Evolutionary conservation across 805 yeast genomes (phyloP).

Genomic region (Cyberlindnera bimundalis): DNA sequence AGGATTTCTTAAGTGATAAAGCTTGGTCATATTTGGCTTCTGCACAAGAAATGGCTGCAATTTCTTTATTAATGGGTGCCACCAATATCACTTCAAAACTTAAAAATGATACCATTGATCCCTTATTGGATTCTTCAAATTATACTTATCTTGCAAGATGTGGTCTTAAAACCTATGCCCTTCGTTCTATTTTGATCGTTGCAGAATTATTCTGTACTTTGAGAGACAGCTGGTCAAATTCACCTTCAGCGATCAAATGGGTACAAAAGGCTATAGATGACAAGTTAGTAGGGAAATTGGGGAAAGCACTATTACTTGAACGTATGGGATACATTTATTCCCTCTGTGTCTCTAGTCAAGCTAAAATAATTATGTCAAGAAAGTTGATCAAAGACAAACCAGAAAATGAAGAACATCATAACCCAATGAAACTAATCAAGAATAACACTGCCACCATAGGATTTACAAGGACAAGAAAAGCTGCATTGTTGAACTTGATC

Average conservation of each 20-base stretch:
- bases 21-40: conserved; percentile 82
- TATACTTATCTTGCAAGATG: conserved; percentile 75
- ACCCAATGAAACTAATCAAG: conserved; percentile 36
- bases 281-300: conserved; percentile 42
- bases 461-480: conserved; percentile 62
- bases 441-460: conserved; percentile 43
- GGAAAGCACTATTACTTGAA: conserved; percentile 50
- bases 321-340: conserved; percentile 52
- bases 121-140: conserved; percentile 57
- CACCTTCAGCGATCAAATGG: conserved; percentile 41
- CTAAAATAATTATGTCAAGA: conserved; percentile 28
- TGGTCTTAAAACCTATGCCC: conserved; percentile 63
- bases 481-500: conserved; percentile 71
- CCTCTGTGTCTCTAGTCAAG: conserved; percentile 38
- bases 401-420: conserved; percentile 14
- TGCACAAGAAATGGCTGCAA: conserved; percentile 83
- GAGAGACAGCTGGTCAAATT: conserved; percentile 40
- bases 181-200: conserved; percentile 62
- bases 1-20: conserved; percentile 72
- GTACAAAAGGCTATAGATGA: conserved; percentile 45
- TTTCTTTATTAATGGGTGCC: conserved; percentile 61
- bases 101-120: conserved; percentile 43
- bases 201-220: conserved; percentile 61
- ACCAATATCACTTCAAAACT: conserved; percentile 38
- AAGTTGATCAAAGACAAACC: conserved; percentile 20